Percentiles rank a stretch among this genome's conserved stretches.
These are phyloP conservation scores for Diaporthe destruens DNA, from an alignment of 2,329 filamentous ascomycete species.

Conservation along the genomic window DNA sequence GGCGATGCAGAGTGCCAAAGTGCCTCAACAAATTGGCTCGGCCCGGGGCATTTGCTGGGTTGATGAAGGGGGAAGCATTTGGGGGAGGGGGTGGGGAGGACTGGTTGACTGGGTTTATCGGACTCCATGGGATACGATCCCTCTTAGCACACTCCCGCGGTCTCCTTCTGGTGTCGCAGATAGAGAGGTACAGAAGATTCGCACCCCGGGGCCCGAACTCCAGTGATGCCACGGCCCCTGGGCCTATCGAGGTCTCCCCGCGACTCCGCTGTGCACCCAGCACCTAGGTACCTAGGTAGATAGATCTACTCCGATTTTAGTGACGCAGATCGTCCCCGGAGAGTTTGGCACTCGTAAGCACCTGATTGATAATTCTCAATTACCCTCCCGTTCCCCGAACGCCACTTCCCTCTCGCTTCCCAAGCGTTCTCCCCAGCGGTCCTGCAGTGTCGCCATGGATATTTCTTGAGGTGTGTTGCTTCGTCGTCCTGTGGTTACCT, in stretches of 20 bases:
- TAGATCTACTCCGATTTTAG: too few relatives aligned
- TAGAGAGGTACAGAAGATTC: conserved; percentile 28
- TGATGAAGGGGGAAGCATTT: background rate
- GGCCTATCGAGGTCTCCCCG: conserved; percentile 22
- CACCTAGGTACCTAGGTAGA: too few relatives aligned
- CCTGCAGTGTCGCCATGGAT: conserved; percentile 42
- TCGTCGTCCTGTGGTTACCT: conserved; percentile 19
- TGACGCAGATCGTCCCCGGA: conserved; percentile 19
- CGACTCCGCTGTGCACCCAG: background rate
- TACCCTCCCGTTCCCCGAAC: background rate
- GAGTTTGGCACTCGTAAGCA: conserved; percentile 26
- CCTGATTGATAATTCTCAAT: conserved; percentile 33
- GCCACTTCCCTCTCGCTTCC: conserved; percentile 2
- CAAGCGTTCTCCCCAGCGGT: conserved; percentile 25
- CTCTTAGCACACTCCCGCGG: background rate
- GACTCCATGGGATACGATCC: background rate
- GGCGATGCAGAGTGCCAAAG: background rate
- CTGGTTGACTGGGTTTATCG: background rate
- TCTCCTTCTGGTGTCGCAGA: background rate
- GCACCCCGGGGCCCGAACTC: conserved; percentile 32
- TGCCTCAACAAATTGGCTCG: conserved; percentile 38
- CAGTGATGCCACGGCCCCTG: conserved; percentile 5
- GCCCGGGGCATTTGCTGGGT: conserved; percentile 30
- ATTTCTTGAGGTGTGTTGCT: conserved; percentile 36
- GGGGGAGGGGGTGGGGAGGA: background rate